Evolutionary conservation across 768 basidiomycete genomes (phyloP).

Genomic region (Boletus sp.): DNA sequence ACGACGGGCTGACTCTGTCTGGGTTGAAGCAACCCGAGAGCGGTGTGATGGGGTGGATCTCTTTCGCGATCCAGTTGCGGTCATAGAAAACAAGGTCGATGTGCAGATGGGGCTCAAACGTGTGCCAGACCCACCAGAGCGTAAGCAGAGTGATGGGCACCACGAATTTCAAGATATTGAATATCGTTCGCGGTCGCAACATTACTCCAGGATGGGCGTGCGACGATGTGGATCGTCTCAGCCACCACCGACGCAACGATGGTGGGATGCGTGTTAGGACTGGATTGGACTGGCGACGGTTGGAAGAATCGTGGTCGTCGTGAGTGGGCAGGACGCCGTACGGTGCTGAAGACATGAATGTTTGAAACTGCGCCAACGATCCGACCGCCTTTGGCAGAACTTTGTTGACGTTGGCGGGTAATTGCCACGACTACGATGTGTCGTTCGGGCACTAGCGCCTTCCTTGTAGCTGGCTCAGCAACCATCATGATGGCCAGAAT

Average conservation of each 20-base stretch:
- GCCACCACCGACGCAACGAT: constrained; percentile 10
- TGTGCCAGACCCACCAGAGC: constrained; percentile 41
- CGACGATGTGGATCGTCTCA: background rate
- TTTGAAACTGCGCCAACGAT: too few relatives aligned
- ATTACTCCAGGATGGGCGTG: background rate
- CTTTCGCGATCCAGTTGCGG: constrained; percentile 68
- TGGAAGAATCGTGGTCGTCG: constrained; percentile 8
- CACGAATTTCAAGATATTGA: constrained; percentile 42
- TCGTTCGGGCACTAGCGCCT: too few relatives aligned
- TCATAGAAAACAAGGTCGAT: constrained; percentile 81
- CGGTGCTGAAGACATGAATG: constrained; percentile 8
- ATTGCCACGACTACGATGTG: too few relatives aligned
- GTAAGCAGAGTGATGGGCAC: constrained; percentile 33
- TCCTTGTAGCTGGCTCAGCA: too few relatives aligned
- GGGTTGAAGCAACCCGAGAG: constrained; percentile 76
- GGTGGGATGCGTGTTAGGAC: background rate
- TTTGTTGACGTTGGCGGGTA: too few relatives aligned
- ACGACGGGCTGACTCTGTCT: constrained; percentile 54
- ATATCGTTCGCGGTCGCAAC: constrained; percentile 34
- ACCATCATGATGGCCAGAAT: too few relatives aligned
- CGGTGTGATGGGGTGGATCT: constrained; percentile 63
- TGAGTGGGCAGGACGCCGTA: constrained; percentile 11
- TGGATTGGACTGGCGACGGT: background rate
- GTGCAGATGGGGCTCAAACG: constrained; percentile 70
- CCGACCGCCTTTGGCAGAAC: too few relatives aligned